Conservation (phyloP, 257 asterid species). For the Salvia hispanica region DNA sequence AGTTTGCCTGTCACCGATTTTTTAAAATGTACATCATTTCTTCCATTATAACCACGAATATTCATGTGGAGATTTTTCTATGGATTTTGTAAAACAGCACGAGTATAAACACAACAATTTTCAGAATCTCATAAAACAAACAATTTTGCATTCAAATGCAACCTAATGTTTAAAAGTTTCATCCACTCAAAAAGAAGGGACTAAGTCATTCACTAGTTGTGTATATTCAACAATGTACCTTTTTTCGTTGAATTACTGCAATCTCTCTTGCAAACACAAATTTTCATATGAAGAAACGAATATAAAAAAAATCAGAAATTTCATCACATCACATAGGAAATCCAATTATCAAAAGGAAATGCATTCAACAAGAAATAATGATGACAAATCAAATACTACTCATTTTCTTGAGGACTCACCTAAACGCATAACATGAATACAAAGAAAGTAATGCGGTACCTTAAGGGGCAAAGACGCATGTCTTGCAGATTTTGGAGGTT, state of each 20-base stretch:
- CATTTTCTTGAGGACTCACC: constrained; percentile 1
- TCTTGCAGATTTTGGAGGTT: constrained; percentile 50
- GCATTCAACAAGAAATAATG: not conserved
- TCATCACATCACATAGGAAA: not conserved
- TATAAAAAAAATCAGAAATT: constrained; percentile 2
- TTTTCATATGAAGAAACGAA: not conserved
- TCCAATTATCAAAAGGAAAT: not conserved
- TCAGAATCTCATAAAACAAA: not conserved
- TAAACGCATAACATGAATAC: constrained; percentile 5
- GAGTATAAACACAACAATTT: not conserved
- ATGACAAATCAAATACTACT: not conserved
- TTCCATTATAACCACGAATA: not conserved
- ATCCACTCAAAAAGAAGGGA: not conserved
- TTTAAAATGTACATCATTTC: too few relatives aligned
- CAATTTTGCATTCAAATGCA: not conserved
- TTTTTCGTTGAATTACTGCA: constrained; percentile 14
- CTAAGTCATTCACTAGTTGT: not conserved
- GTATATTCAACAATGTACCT: not conserved
- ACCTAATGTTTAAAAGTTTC: not conserved
- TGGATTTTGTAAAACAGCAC: not conserved
- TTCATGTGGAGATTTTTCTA: not conserved
- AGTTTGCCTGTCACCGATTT: not conserved
- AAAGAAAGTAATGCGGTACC: constrained; percentile 40
- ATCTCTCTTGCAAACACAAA: constrained; percentile 8
- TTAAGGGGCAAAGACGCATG: constrained; percentile 71